These are phyloP conservation scores for Globisporangium echinulatum DNA, from an alignment of 352 stramenopile species.

Conservation along the genomic window DNA sequence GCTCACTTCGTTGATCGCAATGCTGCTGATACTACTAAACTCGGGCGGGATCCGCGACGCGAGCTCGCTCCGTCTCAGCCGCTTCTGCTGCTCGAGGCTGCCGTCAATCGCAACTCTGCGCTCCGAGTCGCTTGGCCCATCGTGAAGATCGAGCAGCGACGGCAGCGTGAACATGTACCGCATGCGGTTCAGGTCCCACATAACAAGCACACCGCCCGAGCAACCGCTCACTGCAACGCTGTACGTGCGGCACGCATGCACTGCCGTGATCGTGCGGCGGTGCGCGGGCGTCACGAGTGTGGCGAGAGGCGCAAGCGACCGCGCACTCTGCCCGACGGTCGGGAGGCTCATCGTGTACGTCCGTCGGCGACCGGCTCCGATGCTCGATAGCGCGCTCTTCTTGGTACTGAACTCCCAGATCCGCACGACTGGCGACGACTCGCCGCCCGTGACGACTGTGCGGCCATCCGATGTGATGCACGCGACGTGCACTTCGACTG, in stretches of 20 bases:
- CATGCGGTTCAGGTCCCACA: conserved; percentile 72
- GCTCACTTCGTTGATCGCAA: conserved; percentile 60
- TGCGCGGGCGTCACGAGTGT: conserved; percentile 44
- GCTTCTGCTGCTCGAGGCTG: not conserved
- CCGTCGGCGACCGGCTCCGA: conserved; percentile 10
- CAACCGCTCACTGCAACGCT: conserved; percentile 64
- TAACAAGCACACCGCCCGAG: conserved; percentile 35
- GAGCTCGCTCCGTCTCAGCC: not conserved
- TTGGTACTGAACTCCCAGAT: conserved; percentile 43
- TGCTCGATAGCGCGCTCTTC: conserved; percentile 7
- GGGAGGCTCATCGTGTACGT: conserved; percentile 27
- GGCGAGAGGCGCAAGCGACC: conserved; percentile 34
- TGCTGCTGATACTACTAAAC: conserved; percentile 22
- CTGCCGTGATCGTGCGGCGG: conserved; percentile 28
- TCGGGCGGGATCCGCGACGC: conserved; percentile 3
- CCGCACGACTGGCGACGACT: conserved; percentile 34
- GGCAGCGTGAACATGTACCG: conserved; percentile 42
- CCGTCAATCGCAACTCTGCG: not conserved
- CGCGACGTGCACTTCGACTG: conserved; percentile 43
- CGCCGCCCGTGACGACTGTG: conserved; percentile 46
- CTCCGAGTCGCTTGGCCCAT: not conserved
- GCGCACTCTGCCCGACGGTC: conserved; percentile 18
- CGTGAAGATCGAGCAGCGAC: conserved; percentile 6
- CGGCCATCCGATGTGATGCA: conserved; percentile 58
- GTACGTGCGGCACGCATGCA: conserved; percentile 55